These are phyloP conservation scores for Silybum marianum DNA, from an alignment of 129 eudicot genomes.

Conservation along the genomic window DNA sequence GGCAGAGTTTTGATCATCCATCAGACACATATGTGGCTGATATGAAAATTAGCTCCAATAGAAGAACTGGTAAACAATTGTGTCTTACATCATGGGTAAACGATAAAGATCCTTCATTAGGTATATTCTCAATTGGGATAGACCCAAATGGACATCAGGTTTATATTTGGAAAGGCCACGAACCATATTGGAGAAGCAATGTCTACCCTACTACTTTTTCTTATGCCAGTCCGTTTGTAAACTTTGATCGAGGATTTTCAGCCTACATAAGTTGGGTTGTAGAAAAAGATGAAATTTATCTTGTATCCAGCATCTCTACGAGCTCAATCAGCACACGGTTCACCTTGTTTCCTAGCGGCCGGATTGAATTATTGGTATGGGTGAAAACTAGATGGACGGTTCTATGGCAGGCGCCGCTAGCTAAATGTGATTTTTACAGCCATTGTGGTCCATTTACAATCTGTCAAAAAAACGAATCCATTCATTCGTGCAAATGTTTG, in stretches of 20 bases:
- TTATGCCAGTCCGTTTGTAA: constrained; percentile 4
- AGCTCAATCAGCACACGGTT: constrained; percentile 15
- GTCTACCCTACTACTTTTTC: constrained; percentile 24
- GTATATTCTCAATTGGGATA: constrained; percentile 46
- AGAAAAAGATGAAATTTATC: constrained; percentile 31
- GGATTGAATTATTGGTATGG: constrained; percentile 24
- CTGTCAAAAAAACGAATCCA: constrained; percentile 22
- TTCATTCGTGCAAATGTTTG: constrained; percentile 34
- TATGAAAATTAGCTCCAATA: constrained; percentile 42
- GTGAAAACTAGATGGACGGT: constrained; percentile 30
- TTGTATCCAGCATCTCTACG: constrained; percentile 13
- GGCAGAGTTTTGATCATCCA: constrained; percentile 71
- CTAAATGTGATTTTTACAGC: constrained; percentile 35
- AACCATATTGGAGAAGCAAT: constrained; percentile 56
- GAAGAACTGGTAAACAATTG: constrained; percentile 17
- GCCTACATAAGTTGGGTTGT: constrained; percentile 23
- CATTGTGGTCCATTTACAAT: constrained; percentile 40
- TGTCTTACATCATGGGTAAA: constrained; percentile 58
- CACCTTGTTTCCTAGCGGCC: constrained; percentile 31
- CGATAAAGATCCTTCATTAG: constrained; percentile 53
- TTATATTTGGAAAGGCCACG: constrained; percentile 42
- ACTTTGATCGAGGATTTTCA: constrained; percentile 21
- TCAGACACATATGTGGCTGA: constrained; percentile 57
- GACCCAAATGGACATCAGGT: constrained; percentile 38
- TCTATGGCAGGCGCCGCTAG: constrained; percentile 29